Percentiles rank a stretch among this genome's conserved stretches.
Conservation (phyloP, 2,329 filamentous ascomycete genomes). For the Nothophoma quercina region DNA sequence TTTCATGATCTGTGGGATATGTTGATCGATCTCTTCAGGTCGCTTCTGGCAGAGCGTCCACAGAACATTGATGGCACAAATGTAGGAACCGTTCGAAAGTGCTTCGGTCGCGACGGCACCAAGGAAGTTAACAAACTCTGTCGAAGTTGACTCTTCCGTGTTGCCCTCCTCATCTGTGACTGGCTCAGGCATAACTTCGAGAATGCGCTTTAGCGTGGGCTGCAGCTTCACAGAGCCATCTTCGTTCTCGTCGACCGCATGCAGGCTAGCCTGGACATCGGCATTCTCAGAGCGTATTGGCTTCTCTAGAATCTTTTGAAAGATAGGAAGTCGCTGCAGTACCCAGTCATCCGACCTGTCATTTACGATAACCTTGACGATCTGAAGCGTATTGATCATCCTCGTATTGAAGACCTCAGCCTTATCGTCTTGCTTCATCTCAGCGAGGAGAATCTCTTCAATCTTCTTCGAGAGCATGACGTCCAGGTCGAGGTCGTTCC, state of each 20-base stretch:
- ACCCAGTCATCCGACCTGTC: conserved; percentile 93
- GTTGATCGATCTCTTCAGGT: conserved; percentile 86
- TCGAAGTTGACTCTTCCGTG: conserved; percentile 77
- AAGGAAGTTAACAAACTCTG: conserved; percentile 85
- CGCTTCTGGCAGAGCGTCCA: conserved; percentile 90
- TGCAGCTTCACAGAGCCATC: conserved; percentile 67
- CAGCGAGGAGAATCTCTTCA: conserved; percentile 82
- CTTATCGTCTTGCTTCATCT: conserved; percentile 61
- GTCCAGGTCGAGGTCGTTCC: conserved; percentile 91
- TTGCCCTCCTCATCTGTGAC: conserved; percentile 84
- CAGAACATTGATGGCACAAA: conserved; percentile 89
- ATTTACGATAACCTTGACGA: conserved; percentile 87
- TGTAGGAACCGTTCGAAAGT: conserved; percentile 79
- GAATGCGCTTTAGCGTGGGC: conserved; percentile 79
- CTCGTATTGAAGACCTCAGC: conserved; percentile 79
- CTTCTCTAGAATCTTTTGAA: conserved; percentile 92
- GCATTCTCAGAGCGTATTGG: conserved; percentile 85
- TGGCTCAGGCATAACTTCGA: conserved; percentile 85
- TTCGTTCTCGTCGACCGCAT: conserved; percentile 75
- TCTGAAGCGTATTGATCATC: conserved; percentile 93
- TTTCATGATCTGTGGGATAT: conserved; percentile 90
- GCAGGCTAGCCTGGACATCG: conserved; percentile 92
- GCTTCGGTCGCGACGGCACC: conserved; percentile 88
- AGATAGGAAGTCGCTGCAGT: conserved; percentile 73
- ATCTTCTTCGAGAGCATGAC: conserved; percentile 84